These are phyloP conservation scores for Prosopis cineraria DNA, from an alignment of 306 rosid genomes.

Conservation along the genomic window DNA sequence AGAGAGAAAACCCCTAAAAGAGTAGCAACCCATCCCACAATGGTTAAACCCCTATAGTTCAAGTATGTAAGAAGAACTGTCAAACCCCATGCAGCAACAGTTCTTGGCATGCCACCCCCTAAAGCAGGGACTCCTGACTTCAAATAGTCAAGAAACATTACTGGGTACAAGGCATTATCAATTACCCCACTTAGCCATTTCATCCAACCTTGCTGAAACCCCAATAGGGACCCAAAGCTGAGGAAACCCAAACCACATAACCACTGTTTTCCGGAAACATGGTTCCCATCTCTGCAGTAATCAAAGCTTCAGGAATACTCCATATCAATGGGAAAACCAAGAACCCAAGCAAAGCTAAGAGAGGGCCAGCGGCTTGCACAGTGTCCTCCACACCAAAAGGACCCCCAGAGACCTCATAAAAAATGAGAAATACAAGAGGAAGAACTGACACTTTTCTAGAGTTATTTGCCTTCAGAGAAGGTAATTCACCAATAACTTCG, in stretches of 20 bases:
- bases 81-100: conserved; percentile 51
- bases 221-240: conserved; percentile 82
- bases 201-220: conserved; percentile 91
- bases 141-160: conserved; percentile 73
- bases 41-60: conserved; percentile 74
- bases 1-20: conserved; percentile 67
- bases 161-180: conserved; percentile 75
- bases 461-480: conserved; percentile 41
- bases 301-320: conserved; percentile 82
- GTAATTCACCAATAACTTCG: conserved; percentile 42
- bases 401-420: conserved; percentile 85
- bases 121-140: conserved; percentile 67
- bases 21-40: conserved; percentile 77
- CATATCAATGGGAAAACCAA: conserved; percentile 72
- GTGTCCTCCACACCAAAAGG: conserved; percentile 83
- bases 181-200: conserved; percentile 87
- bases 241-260: conserved; percentile 86
- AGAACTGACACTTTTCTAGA: conserved; percentile 58
- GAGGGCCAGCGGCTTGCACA: conserved; percentile 79
- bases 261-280: conserved; percentile 87
- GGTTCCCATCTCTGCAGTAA: conserved; percentile 88
- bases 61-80: conserved; percentile 64
- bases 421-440: conserved; percentile 74
- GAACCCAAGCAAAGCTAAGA: conserved; percentile 72
- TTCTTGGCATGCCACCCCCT: conserved; percentile 64